Base-by-base conservation (phyloP, 164 flowering plant genomes). In the Cinnamomum chago region DNA sequence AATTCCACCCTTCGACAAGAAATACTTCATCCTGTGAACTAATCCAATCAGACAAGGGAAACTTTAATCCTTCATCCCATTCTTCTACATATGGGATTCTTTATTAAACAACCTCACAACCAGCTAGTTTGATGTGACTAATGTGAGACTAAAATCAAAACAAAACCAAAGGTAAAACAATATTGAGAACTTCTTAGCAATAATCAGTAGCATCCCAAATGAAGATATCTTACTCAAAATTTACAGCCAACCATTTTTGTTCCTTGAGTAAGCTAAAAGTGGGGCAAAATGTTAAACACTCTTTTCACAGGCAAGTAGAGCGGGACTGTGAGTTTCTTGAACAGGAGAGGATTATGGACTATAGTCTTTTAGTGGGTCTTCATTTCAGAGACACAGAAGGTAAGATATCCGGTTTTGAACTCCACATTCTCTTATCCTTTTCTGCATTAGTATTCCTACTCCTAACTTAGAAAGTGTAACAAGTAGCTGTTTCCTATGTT, bases 261-360 rank as follows among this genome's bases (percentile, higher is more conserved):
- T 60, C 64, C 64, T 18, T 9, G 10, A 11, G 24, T 18, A 60
- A 23, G 64, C 67, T 64, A 11, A 12, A 24, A 22, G 17, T 64
- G 0, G 27, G 17, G 25, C 24, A 24, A 64, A 64, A 22, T 22
- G 67, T 22, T 64, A 24, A n/a, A 64, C 14, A 20, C 18, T 30
- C 6, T 67, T 15, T 18, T 13, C 70, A 75, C 90, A 94, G 98
- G 86, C 98, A 94, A 87, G 94, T 94, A 22, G 94, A 92, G 72
- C 82, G 85, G 75, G 98, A 94, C 69, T 89, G 94, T 76, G 97
- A 92, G 58, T 90, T 94, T 77, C 94, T 94, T 64, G 98, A 90
- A 73, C 93, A 89, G 52, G 98, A 89, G 81, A 88, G 94, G 71
- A 93, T 93, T 24, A 94, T 93, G 98, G 98, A 93, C 71, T 93